Evolutionary conservation across 371 early-diverging fungal species (phyloP).

Genomic region (Nosema muscidifuracis): DNA sequence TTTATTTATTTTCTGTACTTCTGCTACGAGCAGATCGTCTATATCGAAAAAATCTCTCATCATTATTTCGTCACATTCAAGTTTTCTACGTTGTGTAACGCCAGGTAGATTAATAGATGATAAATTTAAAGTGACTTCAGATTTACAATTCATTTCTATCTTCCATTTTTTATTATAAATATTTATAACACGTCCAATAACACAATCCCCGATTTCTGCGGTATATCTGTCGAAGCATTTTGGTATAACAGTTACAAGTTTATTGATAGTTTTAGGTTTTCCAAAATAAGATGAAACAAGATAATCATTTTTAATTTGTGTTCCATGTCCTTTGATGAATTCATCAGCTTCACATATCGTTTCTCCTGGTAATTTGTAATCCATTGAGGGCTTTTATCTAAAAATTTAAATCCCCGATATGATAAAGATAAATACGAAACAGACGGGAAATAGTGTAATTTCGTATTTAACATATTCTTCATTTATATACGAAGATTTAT

Average conservation of each 20-base stretch:
- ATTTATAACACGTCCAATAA: slow-evolving; percentile 86
- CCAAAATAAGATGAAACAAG: slow-evolving; percentile 76
- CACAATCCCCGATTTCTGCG: slow-evolving; percentile 92
- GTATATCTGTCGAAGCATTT: slow-evolving; percentile 68
- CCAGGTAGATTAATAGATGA: slow-evolving; percentile 90
- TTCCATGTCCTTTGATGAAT: slow-evolving; percentile 79
- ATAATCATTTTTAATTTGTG: slow-evolving; percentile 67
- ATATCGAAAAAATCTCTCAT: slow-evolving; percentile 89
- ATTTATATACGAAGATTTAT: slow-evolving; percentile 42
- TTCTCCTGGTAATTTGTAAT: slow-evolving; percentile 58
- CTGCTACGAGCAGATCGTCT: slow-evolving; percentile 88
- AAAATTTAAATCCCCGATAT: slow-evolving; percentile 23
- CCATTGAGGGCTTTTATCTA: background rate
- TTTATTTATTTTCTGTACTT: slow-evolving; percentile 78
- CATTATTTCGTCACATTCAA: slow-evolving; percentile 89
- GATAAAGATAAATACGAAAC: slow-evolving; percentile 50
- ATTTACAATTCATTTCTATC: slow-evolving; percentile 79
- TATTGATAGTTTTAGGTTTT: slow-evolving; percentile 81
- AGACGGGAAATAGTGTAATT: slow-evolving; percentile 51
- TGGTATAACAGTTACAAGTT: slow-evolving; percentile 81
- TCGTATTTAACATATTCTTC: slow-evolving; percentile 36
- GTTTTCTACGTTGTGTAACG: slow-evolving; percentile 86
- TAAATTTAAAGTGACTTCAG: slow-evolving; percentile 77
- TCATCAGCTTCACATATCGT: slow-evolving; percentile 43
- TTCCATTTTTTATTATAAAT: slow-evolving; percentile 84